These are phyloP conservation scores for Ustanciosporium gigantosporum DNA, from an alignment of 1,284 basidiomycete species.

Conservation along the genomic window DNA sequence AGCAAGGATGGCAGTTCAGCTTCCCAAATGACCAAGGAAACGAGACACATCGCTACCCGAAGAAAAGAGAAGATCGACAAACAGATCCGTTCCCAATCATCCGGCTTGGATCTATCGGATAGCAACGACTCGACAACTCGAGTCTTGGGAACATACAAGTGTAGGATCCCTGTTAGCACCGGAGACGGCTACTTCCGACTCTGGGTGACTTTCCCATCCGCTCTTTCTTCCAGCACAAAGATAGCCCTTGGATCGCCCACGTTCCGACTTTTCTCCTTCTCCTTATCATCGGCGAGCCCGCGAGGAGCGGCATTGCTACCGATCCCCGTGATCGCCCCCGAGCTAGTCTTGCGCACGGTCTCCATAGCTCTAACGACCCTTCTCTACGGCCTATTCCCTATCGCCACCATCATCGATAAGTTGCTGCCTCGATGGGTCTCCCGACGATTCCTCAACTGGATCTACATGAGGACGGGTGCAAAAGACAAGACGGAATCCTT, in stretches of 20 bases:
- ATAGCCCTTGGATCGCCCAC: constrained; percentile 34
- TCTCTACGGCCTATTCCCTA: constrained; percentile 46
- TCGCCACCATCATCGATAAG: constrained; percentile 44
- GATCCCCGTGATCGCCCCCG: constrained; percentile 45
- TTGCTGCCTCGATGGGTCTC: constrained; percentile 36
- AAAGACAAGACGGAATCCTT: constrained; percentile 33
- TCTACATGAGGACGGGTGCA: constrained; percentile 39
- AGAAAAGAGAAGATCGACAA: constrained; percentile 37
- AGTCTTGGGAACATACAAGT: constrained; percentile 35
- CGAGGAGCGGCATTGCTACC: constrained; percentile 45
- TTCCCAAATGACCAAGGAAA: constrained; percentile 5
- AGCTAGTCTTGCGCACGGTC: constrained; percentile 40
- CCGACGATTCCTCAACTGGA: constrained; percentile 29
- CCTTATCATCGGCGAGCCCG: constrained; percentile 44
- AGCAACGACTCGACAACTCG: constrained; percentile 8
- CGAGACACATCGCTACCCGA: constrained; percentile 16
- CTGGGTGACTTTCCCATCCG: constrained; percentile 27
- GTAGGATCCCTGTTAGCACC: constrained; percentile 37
- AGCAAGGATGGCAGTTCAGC: constrained; percentile 1
- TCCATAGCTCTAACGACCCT: constrained; percentile 30
- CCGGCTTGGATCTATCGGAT: constrained; percentile 13
- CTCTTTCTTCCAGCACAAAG: constrained; percentile 1
- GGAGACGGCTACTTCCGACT: constrained; percentile 52
- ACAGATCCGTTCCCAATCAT: constrained; percentile 24
- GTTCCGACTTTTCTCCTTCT: constrained; percentile 47